Conservation (phyloP, 1,284 basidiomycete genomes). For the Marasmius oreades region DNA sequence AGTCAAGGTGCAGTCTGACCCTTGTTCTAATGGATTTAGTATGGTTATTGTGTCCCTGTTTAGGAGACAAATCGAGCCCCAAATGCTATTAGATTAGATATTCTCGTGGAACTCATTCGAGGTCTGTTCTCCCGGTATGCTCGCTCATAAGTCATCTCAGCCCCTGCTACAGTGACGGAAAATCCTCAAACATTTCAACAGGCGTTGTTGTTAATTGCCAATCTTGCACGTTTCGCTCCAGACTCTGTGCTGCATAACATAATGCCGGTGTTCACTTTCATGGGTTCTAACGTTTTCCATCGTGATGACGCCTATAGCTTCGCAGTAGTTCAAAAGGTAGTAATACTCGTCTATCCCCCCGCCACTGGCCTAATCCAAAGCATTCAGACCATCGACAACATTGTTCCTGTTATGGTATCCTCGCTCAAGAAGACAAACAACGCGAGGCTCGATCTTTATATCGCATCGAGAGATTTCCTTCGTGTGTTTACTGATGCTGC, state of each 20-base stretch:
- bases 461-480: slow-evolving; percentile 70
- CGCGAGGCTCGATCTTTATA: slow-evolving; percentile 56
- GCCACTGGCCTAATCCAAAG: no score
- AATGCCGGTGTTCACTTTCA: slow-evolving; percentile 99
- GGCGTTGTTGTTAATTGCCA: slow-evolving; percentile 87
- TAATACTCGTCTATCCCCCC: background rate
- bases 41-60: background rate
- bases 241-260: slow-evolving; percentile 92
- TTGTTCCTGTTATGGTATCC: slow-evolving; percentile 89
- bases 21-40: background rate
- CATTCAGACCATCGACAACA: slow-evolving; percentile 81
- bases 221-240: slow-evolving; percentile 80
- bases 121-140: slow-evolving; percentile 39
- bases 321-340: slow-evolving; percentile 88
- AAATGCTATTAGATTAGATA: slow-evolving; percentile 65
- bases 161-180: slow-evolving; percentile 56
- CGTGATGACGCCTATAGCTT: slow-evolving; percentile 96
- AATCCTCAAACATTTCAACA: slow-evolving; percentile 97
- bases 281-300: slow-evolving; percentile 96
- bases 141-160: slow-evolving; percentile 1
- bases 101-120: slow-evolving; percentile 84
- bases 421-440: slow-evolving; percentile 61
- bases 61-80: slow-evolving; percentile 47
- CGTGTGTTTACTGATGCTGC: slow-evolving; percentile 88
- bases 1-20: slow-evolving; percentile 44